A percentile compares a stretch with the other conserved stretches of the same genome.
phyloP scores from a whole-genome alignment of 2,329 filamentous ascomycete species.

The Fusarium secorum region DNA sequence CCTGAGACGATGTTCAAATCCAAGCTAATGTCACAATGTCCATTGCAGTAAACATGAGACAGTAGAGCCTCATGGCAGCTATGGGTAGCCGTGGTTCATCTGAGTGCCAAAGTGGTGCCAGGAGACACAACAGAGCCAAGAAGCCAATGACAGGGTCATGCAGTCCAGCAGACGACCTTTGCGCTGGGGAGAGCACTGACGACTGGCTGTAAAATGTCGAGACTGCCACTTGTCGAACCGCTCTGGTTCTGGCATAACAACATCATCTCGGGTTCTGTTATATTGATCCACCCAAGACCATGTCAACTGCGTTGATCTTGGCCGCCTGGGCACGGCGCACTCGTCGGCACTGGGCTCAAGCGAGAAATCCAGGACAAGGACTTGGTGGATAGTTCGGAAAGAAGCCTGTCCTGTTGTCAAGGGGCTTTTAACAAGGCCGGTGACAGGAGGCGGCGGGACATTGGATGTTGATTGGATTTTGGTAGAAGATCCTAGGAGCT shows the following conservation, averaged over 20 bases:
- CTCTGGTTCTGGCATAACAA: slow-evolving; percentile 33
- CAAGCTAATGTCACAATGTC: slow-evolving; percentile 1
- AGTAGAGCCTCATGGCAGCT: slow-evolving; percentile 23
- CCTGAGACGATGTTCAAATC: not conserved
- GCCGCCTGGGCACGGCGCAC: slow-evolving; percentile 36
- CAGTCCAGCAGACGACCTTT: slow-evolving; percentile 3
- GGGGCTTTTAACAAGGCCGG: slow-evolving; percentile 32
- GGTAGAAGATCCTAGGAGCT: slow-evolving; percentile 5
- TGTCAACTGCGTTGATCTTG: slow-evolving; percentile 36
- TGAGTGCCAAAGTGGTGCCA: not conserved
- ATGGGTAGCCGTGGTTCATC: slow-evolving; percentile 2
- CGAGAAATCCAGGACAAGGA: slow-evolving; percentile 35
- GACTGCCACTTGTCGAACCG: slow-evolving; percentile 32
- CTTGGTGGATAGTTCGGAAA: slow-evolving; percentile 33
- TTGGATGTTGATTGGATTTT: slow-evolving; percentile 30
- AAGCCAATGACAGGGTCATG: slow-evolving; percentile 6
- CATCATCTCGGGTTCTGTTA: slow-evolving; percentile 31
- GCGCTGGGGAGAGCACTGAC: slow-evolving; percentile 5
- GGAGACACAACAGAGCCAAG: slow-evolving; percentile 7
- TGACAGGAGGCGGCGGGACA: slow-evolving; percentile 26
- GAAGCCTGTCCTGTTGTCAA: slow-evolving; percentile 31
- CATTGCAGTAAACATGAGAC: slow-evolving; percentile 11
- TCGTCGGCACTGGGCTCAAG: slow-evolving; percentile 37
- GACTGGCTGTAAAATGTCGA: slow-evolving; percentile 6
- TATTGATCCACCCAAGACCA: slow-evolving; percentile 37